Evolutionary conservation across 305 asterid species (phyloP), one percentile per base, ranked within the genome.

Genomic region (Lippia alba): DNA sequence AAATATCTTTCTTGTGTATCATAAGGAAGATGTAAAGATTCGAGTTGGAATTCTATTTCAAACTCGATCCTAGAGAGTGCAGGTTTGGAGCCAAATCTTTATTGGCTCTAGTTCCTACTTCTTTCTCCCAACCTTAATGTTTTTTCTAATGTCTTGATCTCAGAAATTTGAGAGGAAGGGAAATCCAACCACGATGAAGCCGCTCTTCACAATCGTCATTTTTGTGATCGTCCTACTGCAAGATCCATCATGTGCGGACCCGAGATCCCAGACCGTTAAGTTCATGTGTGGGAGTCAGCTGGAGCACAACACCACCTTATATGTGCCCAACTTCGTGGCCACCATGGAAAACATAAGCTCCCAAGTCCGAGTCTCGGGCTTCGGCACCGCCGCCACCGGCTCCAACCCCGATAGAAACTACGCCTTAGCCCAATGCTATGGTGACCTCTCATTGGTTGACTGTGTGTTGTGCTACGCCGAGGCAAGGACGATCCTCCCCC

Each of bases 361-460:
- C 3, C 91, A 89, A 61, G 73, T 89, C 40, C 76, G 81, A 61
- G 48, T 50, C 39, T 61, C 67, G 6, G 86, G 91, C 62, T 83
- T 76, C 19, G 90, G 90, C 33, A 12, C 60, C 24, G 91, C 87
- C 0, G 17, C 40, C 14, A 65, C 65, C 4, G 91, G 91, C 20
- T 64, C 78, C 9, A 85, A 85, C 17, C 86, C 75, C 8, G 89
- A 84, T 58, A 39, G 72, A 4, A 72, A 74, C 78, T 83, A 81
- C n/a, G 89, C 80, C 4, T 12, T 86, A 8, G 91, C 85, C 12
- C 94, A 87, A 40, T 89, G 96, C 84, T 84, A 89, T 57, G 85
- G 91, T 0, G 91, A 89, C 54, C 94, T 89, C 51, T 84, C 91
- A 0, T 73, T 34, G 14, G 75, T 69, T 3, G 94, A 89, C 63